Percentiles rank a stretch among this genome's conserved stretches.
Conservation (phyloP, 805 yeast genomes). For the Grigorovia jiainica region DNA sequence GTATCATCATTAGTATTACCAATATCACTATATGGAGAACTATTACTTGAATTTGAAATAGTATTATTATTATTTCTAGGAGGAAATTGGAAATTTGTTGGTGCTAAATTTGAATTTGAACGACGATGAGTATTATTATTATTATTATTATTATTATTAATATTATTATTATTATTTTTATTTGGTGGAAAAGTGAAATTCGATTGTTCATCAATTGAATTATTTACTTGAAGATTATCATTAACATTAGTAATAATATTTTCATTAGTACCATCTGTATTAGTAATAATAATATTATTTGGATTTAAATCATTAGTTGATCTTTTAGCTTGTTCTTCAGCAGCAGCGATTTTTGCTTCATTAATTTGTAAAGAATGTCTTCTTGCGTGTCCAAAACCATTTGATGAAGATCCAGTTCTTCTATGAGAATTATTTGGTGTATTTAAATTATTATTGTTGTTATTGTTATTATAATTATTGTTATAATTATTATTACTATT, state of each 20-base stretch:
- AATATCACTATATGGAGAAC: conserved; percentile 1
- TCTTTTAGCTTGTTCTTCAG: conserved; percentile 74
- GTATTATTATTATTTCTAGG: conserved; percentile 22
- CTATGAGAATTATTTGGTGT: conserved; percentile 30
- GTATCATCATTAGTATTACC: conserved; percentile 5
- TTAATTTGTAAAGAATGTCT: conserved; percentile 86
- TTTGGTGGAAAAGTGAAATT: conserved; percentile 28
- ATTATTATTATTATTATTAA: conserved; percentile 18
- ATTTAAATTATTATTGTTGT: conserved; percentile 8
- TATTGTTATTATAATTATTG: conserved; percentile 6
- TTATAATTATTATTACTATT: conserved; percentile 4
- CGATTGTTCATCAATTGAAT: conserved; percentile 10
- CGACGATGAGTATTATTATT: conserved; percentile 10
- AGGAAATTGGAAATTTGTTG: conserved; percentile 59
- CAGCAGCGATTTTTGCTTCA: conserved; percentile 97
- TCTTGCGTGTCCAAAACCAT: conserved; percentile 66
- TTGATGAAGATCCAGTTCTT: conserved; percentile 38
- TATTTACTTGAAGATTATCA: background rate
- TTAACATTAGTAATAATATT: conserved; percentile 3
- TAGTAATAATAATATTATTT: conserved; percentile 11
- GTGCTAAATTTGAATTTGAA: conserved; percentile 28
- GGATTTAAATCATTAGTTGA: conserved; percentile 12
- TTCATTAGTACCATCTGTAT: conserved; percentile 3
- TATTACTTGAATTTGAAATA: background rate
- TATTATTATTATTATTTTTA: conserved; percentile 5